These are phyloP conservation scores for Nannizziopsis barbatae DNA, from an alignment of 2,329 filamentous ascomycete genomes.

Conservation along the genomic window DNA sequence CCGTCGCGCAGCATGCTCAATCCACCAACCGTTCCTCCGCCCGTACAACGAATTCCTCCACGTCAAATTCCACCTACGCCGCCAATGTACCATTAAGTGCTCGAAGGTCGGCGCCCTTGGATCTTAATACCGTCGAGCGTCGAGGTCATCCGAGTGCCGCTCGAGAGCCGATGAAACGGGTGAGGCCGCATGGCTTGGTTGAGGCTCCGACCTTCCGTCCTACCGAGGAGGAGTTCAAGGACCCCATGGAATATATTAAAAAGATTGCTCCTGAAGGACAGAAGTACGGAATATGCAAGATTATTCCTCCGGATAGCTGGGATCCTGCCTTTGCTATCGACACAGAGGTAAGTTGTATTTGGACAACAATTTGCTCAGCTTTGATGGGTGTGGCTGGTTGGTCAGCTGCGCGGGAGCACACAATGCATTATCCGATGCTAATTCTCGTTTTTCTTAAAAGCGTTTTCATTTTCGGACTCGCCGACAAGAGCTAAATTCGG, in stretches of 20 bases:
- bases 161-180: slow-evolving; percentile 64
- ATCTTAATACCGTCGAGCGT: slow-evolving; percentile 82
- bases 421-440: not conserved
- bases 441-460: slow-evolving; percentile 37
- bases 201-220: slow-evolving; percentile 87
- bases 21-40: slow-evolving; percentile 26
- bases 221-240: slow-evolving; percentile 86
- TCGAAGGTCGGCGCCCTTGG: slow-evolving; percentile 57
- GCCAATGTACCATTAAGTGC: slow-evolving; percentile 51
- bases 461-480: slow-evolving; percentile 94
- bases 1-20: slow-evolving; percentile 20
- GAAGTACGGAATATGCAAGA: slow-evolving; percentile 87
- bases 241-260: slow-evolving; percentile 85
- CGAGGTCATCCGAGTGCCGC: slow-evolving; percentile 69
- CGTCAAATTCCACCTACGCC: slow-evolving; percentile 32
- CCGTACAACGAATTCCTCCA: slow-evolving; percentile 30
- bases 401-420: not conserved
- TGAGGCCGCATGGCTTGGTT: slow-evolving; percentile 69
- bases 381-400: not conserved
- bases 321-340: slow-evolving; percentile 93
- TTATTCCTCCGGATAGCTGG: slow-evolving; percentile 88
- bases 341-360: slow-evolving; percentile 62
- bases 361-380: not conserved
- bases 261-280: slow-evolving; percentile 80
- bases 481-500: slow-evolving; percentile 92